These are phyloP conservation scores for Thelephora aurantiotincta DNA, from an alignment of 768 basidiomycete genomes.

Conservation along the genomic window DNA sequence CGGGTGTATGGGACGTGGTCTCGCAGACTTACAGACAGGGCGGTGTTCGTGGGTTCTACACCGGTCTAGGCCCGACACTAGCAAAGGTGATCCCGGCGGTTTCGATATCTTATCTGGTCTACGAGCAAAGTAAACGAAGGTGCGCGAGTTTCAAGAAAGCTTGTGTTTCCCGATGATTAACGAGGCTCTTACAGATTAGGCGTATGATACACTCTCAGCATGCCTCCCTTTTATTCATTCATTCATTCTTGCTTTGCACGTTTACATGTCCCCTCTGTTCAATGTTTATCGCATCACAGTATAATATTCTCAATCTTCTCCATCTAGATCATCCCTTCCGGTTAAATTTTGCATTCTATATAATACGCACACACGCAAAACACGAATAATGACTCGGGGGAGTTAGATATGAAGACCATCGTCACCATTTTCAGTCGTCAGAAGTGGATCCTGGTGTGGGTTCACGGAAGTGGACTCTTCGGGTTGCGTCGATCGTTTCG, in stretches of 20 bases:
- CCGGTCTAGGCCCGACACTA: constrained; percentile 20
- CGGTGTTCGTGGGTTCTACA: constrained; percentile 91
- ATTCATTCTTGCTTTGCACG: too few relatives aligned
- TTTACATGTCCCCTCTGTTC: not conserved
- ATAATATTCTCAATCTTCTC: not conserved
- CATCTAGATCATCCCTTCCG: too few relatives aligned
- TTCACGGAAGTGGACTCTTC: not conserved
- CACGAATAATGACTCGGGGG: not conserved
- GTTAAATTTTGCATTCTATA: too few relatives aligned
- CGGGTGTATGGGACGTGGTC: constrained; percentile 77
- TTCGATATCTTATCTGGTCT: constrained; percentile 93
- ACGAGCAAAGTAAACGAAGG: constrained; percentile 77
- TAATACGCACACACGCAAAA: not conserved
- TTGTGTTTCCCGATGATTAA: not conserved
- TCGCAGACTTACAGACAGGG: constrained; percentile 69
- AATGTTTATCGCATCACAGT: not conserved
- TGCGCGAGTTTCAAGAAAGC: constrained; percentile 17
- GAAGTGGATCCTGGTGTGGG: not conserved
- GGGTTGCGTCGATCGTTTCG: not conserved
- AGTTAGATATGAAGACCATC: not conserved
- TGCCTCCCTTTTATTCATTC: too few relatives aligned
- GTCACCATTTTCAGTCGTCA: not conserved
- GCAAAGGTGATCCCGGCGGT: constrained; percentile 85
- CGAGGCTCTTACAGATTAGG: not conserved
- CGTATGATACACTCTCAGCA: not conserved